Conservation (phyloP, 208 protist species). For the Leishmania mexicana region DNA sequence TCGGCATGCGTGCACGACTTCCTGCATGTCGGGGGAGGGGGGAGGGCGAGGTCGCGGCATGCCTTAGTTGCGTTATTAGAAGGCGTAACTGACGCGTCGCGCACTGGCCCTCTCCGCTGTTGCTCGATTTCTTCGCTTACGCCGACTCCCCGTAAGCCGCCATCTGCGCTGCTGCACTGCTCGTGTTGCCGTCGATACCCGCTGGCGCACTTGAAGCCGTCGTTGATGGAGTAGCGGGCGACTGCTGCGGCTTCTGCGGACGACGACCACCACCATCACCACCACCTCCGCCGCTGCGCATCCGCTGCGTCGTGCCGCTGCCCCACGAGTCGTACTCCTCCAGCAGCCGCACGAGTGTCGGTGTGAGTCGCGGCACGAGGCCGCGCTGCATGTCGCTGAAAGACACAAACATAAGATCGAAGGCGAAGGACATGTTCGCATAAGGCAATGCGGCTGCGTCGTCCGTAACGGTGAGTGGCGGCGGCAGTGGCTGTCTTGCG, state of each 20-base stretch:
- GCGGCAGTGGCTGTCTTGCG: neutral
- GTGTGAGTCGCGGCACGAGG: conserved; percentile 39
- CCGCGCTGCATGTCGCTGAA: conserved; percentile 54
- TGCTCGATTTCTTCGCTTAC: neutral
- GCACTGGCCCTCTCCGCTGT: neutral
- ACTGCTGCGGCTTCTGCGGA: neutral
- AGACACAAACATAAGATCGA: conserved; percentile 87
- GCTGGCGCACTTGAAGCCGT: neutral
- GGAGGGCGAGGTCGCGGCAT: neutral
- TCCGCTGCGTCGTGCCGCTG: conserved; percentile 70
- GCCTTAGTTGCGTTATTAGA: neutral
- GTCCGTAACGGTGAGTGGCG: neutral
- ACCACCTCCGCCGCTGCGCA: conserved; percentile 36
- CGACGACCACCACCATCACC: neutral
- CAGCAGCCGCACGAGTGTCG: conserved; percentile 66
- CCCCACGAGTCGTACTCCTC: conserved; percentile 91
- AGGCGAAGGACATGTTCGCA: conserved; percentile 78
- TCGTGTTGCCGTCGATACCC: neutral
- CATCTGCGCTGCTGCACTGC: neutral
- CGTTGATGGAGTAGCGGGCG: neutral
- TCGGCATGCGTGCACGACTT: neutral
- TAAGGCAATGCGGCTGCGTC: neutral
- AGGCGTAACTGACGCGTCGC: neutral
- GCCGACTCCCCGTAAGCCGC: neutral
- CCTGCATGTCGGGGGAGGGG: neutral